phyloP scores from a whole-genome alignment of 441 rosid species.

The Hura crepitans region DNA sequence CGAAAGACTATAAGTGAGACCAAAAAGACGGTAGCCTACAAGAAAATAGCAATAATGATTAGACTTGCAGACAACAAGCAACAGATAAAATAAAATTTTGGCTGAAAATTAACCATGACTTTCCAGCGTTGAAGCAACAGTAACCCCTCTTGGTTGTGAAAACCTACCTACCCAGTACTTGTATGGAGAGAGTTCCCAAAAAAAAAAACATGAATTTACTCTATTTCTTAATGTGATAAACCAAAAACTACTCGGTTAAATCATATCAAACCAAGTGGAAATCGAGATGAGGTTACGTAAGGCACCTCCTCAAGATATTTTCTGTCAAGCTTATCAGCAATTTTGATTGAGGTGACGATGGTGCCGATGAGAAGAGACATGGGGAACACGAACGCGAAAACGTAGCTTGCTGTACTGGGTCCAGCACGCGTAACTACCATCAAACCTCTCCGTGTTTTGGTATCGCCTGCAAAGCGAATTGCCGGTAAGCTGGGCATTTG shows the following conservation, averaged over 20 bases:
- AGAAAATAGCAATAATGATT: no score
- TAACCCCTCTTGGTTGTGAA: no score
- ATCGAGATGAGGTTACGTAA: not conserved
- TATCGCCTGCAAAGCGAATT: slow-evolving; percentile 18
- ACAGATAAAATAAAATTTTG: no score
- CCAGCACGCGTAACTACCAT: slow-evolving; percentile 58
- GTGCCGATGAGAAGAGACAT: slow-evolving; percentile 64
- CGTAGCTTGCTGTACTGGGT: slow-evolving; percentile 52
- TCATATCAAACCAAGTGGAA: not conserved
- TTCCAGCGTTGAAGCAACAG: no score
- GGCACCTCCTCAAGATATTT: slow-evolving; percentile 73
- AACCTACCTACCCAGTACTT: no score
- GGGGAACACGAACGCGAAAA: slow-evolving; percentile 62
- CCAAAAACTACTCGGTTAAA: not conserved
- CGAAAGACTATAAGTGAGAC: no score
- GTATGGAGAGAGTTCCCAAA: no score
- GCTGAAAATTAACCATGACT: no score
- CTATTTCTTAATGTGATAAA: not conserved
- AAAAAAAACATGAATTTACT: no score
- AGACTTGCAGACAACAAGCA: not conserved
- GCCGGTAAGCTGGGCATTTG: slow-evolving; percentile 14
- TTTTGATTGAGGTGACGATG: slow-evolving; percentile 53
- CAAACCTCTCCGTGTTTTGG: slow-evolving; percentile 33
- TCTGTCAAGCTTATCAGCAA: slow-evolving; percentile 66
- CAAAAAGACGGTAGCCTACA: no score